These are phyloP conservation scores for Hanseniaspora clermontiae DNA, from an alignment of 805 yeast species.

Conservation along the genomic window DNA sequence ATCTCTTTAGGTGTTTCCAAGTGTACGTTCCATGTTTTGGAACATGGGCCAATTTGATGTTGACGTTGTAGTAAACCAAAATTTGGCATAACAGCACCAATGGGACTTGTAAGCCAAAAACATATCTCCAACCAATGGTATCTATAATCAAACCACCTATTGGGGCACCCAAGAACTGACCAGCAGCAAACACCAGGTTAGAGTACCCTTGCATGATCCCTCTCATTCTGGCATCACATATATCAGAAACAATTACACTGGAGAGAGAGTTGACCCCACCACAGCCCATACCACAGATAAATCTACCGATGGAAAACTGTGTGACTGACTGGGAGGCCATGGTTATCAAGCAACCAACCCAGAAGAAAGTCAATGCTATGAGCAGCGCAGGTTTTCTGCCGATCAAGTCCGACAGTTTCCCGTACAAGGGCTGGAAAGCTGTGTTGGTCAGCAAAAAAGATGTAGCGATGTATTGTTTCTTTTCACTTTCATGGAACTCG, in stretches of 20 bases:
- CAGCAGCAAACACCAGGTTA: slow-evolving; percentile 60
- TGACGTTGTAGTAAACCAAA: slow-evolving; percentile 29
- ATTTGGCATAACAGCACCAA: slow-evolving; percentile 30
- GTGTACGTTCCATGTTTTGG: slow-evolving; percentile 37
- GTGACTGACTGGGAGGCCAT: slow-evolving; percentile 25
- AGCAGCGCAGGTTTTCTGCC: slow-evolving; percentile 38
- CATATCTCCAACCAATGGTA: slow-evolving; percentile 54
- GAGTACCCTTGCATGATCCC: slow-evolving; percentile 77
- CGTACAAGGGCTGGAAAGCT: slow-evolving; percentile 56
- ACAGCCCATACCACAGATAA: slow-evolving; percentile 82
- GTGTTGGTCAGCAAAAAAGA: slow-evolving; percentile 51
- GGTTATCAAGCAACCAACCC: slow-evolving; percentile 36
- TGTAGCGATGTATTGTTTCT: slow-evolving; percentile 54
- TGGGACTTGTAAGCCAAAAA: slow-evolving; percentile 41
- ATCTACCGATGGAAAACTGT: slow-evolving; percentile 42
- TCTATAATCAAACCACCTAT: slow-evolving; percentile 49
- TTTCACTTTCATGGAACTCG: slow-evolving; percentile 36
- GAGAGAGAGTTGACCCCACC: slow-evolving; percentile 71
- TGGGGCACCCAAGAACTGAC: slow-evolving; percentile 61
- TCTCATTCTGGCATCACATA: slow-evolving; percentile 61
- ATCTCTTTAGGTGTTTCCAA: slow-evolving; percentile 38
- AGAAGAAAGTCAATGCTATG: slow-evolving; percentile 33
- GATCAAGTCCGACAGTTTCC: slow-evolving; percentile 43
- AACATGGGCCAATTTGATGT: slow-evolving; percentile 37
- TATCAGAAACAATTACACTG: slow-evolving; percentile 64